These are phyloP conservation scores for Cercospora citrullina DNA, from an alignment of 2,329 filamentous ascomycete species.

Conservation along the genomic window DNA sequence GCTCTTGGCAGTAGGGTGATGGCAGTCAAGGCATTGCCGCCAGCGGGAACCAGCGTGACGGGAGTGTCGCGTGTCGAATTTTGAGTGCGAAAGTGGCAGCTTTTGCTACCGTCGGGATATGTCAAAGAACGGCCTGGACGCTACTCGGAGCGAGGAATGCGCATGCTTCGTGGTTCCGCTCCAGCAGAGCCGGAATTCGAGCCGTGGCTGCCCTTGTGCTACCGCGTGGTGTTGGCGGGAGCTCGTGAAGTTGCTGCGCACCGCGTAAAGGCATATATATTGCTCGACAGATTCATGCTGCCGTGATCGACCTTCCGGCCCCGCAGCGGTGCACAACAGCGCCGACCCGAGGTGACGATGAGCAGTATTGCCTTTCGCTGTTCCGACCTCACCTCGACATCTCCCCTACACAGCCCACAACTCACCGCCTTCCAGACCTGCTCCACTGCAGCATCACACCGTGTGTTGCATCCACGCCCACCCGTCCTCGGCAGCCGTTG, in stretches of 20 bases:
- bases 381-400: not conserved
- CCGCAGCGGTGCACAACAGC: not conserved
- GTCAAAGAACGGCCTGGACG: not conserved
- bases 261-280: not conserved
- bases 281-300: not conserved
- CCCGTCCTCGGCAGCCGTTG: not conserved
- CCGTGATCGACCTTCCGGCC: not conserved
- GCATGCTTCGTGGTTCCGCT: not conserved
- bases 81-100: not conserved
- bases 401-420: not conserved
- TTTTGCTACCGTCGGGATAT: not conserved
- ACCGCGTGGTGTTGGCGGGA: not conserved
- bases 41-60: not conserved
- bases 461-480: not conserved
- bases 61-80: not conserved
- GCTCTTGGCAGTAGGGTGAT: not conserved
- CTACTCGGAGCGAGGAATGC: not conserved
- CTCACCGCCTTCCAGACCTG: not conserved
- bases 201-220: not conserved
- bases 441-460: not conserved
- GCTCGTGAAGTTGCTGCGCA: not conserved
- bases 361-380: not conserved
- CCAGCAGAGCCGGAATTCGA: not conserved
- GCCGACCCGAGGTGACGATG: not conserved
- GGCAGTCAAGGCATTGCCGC: not conserved